These are phyloP conservation scores for Asterophora lycoperdoides DNA, from an alignment of 768 basidiomycete species.

Conservation along the genomic window DNA sequence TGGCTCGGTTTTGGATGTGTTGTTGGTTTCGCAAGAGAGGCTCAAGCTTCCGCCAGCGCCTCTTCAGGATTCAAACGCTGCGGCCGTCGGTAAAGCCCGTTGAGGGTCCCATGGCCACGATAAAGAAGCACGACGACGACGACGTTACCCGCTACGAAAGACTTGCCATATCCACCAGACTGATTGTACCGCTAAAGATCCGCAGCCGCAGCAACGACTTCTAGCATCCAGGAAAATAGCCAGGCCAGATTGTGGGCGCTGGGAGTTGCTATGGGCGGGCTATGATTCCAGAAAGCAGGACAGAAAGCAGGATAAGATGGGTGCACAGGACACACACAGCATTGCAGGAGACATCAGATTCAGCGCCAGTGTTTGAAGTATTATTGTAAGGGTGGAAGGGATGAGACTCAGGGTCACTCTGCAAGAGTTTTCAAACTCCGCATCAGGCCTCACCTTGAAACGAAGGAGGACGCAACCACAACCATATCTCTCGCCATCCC, in stretches of 20 bases:
- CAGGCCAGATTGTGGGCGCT: background rate
- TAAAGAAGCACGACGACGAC: background rate
- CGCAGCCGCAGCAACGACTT: slow-evolving; percentile 2
- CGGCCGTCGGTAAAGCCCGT: slow-evolving; percentile 14
- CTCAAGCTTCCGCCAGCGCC: background rate
- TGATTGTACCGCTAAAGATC: background rate
- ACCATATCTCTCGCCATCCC: slow-evolving; percentile 18
- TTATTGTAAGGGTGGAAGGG: too few species aligned
- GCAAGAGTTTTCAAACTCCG: slow-evolving; percentile 24
- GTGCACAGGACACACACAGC: background rate
- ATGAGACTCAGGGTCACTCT: background rate
- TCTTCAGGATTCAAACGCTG: background rate
- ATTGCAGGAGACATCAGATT: background rate
- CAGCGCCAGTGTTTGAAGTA: slow-evolving; percentile 1
- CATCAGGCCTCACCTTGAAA: slow-evolving; percentile 11
- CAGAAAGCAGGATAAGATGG: too few species aligned
- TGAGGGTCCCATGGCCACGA: background rate
- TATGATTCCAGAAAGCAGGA: background rate
- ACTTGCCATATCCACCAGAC: background rate
- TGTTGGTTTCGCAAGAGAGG: background rate
- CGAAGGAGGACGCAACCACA: slow-evolving; percentile 10
- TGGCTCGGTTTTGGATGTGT: background rate
- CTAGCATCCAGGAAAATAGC: background rate
- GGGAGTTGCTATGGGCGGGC: background rate
- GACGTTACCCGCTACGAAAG: background rate